phyloP scores from a whole-genome alignment of 768 basidiomycete species.

The Mrakia gelida region DNA sequence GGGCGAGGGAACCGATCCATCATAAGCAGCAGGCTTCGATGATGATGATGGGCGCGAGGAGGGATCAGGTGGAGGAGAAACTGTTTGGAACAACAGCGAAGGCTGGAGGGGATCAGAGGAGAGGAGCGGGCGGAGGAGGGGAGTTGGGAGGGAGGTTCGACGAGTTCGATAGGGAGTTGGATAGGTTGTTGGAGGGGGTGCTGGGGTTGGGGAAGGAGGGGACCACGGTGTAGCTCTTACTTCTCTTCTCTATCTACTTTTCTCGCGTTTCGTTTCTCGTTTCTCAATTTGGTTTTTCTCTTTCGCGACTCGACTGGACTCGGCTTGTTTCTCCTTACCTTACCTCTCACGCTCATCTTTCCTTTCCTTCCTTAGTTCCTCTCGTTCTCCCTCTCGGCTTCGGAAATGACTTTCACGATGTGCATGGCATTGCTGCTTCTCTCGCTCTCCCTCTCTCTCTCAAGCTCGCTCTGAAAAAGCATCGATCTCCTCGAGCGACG shows the following conservation, averaged over 20 bases:
- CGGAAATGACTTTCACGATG: slow-evolving; percentile 1
- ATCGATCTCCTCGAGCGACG: no score
- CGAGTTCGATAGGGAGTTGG: slow-evolving; percentile 41
- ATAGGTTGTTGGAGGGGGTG: slow-evolving; percentile 37
- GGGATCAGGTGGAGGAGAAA: slow-evolving; percentile 38
- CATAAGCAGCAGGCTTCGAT: neutral
- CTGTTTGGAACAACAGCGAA: slow-evolving; percentile 39
- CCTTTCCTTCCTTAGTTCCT: neutral
- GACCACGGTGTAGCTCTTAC: neutral
- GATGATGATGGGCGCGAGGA: neutral
- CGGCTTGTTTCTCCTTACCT: neutral
- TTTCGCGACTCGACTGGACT: neutral
- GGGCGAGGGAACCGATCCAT: slow-evolving; percentile 36
- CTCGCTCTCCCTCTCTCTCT: no score
- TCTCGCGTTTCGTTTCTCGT: neutral
- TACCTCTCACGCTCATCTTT: no score
- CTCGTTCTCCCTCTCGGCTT: neutral
- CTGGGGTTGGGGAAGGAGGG: neutral
- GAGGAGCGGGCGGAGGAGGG: slow-evolving; percentile 36
- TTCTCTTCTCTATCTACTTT: neutral
- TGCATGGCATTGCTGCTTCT: neutral
- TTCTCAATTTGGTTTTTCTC: neutral
- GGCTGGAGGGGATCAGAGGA: slow-evolving; percentile 27
- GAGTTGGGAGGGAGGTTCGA: slow-evolving; percentile 37
- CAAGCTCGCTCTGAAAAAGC: no score